Evolutionary conservation across 768 basidiomycete species (phyloP), one percentile per base, ranked within the genome.

Genomic region (Tulasnella sp.): DNA sequence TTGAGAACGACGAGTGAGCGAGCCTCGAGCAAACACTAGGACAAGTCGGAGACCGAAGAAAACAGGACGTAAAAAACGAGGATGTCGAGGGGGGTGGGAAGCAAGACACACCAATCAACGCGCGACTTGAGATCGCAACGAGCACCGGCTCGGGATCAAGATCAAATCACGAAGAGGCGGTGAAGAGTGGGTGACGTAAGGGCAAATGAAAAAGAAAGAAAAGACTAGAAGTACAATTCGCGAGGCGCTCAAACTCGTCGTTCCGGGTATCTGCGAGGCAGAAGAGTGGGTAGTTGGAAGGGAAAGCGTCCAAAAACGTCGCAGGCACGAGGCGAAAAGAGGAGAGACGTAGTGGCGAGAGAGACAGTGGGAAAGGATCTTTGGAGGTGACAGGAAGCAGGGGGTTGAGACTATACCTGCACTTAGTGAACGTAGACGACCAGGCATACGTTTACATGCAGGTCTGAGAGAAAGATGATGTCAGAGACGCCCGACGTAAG

Each of bases 391-490:
- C 22, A 70, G 26, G 68, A 69, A 22, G 32, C 32, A 36, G 40
- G 68, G n/a, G n/a, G 62, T 44, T 42, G 52, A n/a, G n/a, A 52
- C 14, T 41, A 37, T 40, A 59, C 35, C 59, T 36, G 32, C 37
- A 41, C 29, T 72, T 44, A 72, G 47, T 66, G 72, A 11, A 72
- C 72, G 66, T 72, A 72, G 68, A 72, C 72, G n/a, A 72, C 72
- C 64, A 72, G 29, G 39, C 63, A 67, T 34, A 72, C 72, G 72
- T 73, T 73, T n/a, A 73, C 67, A 52, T 73, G 37, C 29, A 73
- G 64, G 68, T 73, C 71, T 72, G 62, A n/a, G 5, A 1, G 9
- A 62, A n/a, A 14, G 44, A 47, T n/a, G 22, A 34, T 36, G 62
- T 32, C 52, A 64, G 35, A 36, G 35, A 37, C 64, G 39, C 5